Percentiles rank a stretch among this genome's conserved stretches.
phyloP scores from a whole-genome alignment of 75 land plant species.

The Sequoia sempervirens region DNA sequence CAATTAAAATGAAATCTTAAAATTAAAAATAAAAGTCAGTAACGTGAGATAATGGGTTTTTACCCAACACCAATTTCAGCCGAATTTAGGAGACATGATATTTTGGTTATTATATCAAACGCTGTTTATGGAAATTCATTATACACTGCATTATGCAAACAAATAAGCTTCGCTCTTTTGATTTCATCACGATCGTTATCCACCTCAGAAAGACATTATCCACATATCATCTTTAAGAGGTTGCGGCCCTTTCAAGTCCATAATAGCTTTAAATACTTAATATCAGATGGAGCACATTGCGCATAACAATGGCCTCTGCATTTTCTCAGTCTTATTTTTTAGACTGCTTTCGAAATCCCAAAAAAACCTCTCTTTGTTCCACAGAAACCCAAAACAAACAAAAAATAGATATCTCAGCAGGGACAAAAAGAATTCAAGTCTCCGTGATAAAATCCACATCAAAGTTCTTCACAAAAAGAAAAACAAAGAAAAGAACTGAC shows the following conservation, averaged over 20 bases:
- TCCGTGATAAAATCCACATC: background rate
- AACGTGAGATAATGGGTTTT: too few relatives aligned
- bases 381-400: background rate
- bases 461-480: background rate
- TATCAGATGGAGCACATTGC: background rate
- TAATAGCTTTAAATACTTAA: background rate
- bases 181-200: background rate
- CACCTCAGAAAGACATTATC: background rate
- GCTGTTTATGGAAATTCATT: too few relatives aligned
- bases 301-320: background rate
- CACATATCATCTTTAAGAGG: background rate
- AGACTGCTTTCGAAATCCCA: background rate
- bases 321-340: background rate
- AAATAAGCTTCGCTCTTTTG: background rate
- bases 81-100: too few relatives aligned
- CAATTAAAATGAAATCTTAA: too few relatives aligned
- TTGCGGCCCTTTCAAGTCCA: background rate
- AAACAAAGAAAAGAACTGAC: background rate
- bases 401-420: background rate
- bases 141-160: too few relatives aligned
- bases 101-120: too few relatives aligned
- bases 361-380: background rate
- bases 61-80: too few relatives aligned
- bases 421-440: background rate
- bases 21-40: too few relatives aligned